These are phyloP conservation scores for Lentinula novae-zelandiae DNA, from an alignment of 1,284 basidiomycete species.

Conservation along the genomic window DNA sequence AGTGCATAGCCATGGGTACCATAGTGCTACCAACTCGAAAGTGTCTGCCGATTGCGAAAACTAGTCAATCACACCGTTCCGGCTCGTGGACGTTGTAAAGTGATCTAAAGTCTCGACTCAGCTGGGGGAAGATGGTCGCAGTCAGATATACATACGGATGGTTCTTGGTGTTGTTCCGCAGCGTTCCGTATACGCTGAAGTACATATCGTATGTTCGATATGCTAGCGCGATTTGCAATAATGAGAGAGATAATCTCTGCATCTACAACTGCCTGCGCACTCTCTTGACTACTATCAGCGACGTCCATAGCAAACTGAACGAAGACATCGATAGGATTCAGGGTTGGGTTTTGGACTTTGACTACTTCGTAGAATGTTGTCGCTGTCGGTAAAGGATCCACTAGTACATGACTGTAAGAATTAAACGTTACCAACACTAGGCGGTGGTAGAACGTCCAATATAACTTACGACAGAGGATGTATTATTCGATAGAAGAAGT, in stretches of 20 bases:
- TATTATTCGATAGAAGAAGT: constrained; percentile 17
- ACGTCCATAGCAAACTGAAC: constrained; percentile 16
- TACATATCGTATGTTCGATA: neutral
- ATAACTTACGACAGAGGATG: constrained; percentile 14
- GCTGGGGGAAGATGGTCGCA: neutral
- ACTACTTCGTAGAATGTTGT: constrained; percentile 11
- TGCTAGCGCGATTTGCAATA: neutral
- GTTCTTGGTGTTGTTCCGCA: neutral
- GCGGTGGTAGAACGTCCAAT: neutral
- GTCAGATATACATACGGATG: neutral
- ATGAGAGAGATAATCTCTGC: constrained; percentile 15
- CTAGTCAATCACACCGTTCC: neutral
- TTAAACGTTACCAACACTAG: neutral
- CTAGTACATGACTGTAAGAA: constrained; percentile 5
- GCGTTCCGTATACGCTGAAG: neutral
- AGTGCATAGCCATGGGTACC: too few relatives aligned
- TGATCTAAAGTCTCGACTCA: neutral
- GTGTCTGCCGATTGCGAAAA: too few relatives aligned
- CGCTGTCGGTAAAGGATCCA: constrained; percentile 7
- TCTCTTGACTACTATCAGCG: constrained; percentile 11
- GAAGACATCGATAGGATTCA: constrained; percentile 12
- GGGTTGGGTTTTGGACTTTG: constrained; percentile 4
- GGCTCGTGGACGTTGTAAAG: neutral
- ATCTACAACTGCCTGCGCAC: constrained; percentile 14
- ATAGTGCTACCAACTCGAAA: too few relatives aligned